A percentile compares a stretch with the other conserved stretches of the same genome.
Conservation (phyloP, 257 asterid genomes). For the Dorcoceras hygrometricum region DNA sequence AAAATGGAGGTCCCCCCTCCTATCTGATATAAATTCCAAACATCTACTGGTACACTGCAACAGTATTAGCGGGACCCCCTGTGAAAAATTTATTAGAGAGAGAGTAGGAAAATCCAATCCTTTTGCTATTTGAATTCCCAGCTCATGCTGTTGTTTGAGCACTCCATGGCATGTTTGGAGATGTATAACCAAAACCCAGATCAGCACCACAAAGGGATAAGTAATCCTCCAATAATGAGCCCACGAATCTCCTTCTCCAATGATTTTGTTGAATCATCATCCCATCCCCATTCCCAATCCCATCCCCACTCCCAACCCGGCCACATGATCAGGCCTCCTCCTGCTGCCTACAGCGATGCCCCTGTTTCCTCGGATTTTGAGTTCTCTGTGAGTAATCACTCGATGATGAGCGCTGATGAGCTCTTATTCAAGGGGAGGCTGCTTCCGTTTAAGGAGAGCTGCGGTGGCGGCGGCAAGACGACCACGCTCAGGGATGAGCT, state of each 20-base stretch:
- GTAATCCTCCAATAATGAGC: constrained; percentile 44
- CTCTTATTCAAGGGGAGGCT: constrained; percentile 75
- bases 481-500: constrained; percentile 60
- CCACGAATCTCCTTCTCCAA: constrained; percentile 93
- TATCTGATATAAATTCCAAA: constrained; percentile 54
- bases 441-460: constrained; percentile 57
- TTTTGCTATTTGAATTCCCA: constrained; percentile 16
- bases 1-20: constrained; percentile 29
- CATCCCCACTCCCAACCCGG: constrained; percentile 19
- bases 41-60: constrained; percentile 49
- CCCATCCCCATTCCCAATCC: constrained; percentile 20
- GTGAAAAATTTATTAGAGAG: constrained; percentile 29
- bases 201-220: constrained; percentile 32
- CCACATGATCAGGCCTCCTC: constrained; percentile 13
- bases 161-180: constrained; percentile 61
- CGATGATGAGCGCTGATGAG: constrained; percentile 86
- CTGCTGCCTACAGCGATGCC: constrained; percentile 54
- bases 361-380: constrained; percentile 91
- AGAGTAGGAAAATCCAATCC: constrained; percentile 6
- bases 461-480: constrained; percentile 26
- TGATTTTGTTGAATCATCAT: constrained; percentile 57
- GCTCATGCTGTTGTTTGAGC: constrained; percentile 38
- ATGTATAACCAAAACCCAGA: constrained; percentile 70
- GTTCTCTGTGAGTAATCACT: constrained; percentile 64
- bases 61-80: constrained; percentile 42